phyloP scores from a whole-genome alignment of 129 eudicot species.

The sunflower (Helianthus annuus) region HanXRQr2.0-SUNRISE NC_035433.2:65504497-65504996 shows the following conservation, averaged over 20 bases:
- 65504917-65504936: background rate
- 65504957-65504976: background rate
- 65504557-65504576: too few species aligned
- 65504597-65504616: too few species aligned
- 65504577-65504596: too few species aligned
- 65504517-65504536: too few species aligned
- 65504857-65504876: background rate
- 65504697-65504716: too few species aligned
- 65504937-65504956: background rate
- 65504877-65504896: constrained; percentile 11
- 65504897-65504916: background rate
- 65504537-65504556: too few species aligned
- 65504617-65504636: too few species aligned
- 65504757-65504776: background rate
- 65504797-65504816: background rate
- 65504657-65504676: too few species aligned
- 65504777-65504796: background rate
- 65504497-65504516: too few species aligned
- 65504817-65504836: background rate
- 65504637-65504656: too few species aligned
- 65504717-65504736: background rate
- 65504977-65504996: background rate
- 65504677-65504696: too few species aligned
- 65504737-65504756: background rate
- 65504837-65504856: background rate